Evolutionary conservation across 108 stramenopile genomes (phyloP), one percentile per base, ranked within the genome.

Genomic region (Asterionellopsis glacialis): DNA sequence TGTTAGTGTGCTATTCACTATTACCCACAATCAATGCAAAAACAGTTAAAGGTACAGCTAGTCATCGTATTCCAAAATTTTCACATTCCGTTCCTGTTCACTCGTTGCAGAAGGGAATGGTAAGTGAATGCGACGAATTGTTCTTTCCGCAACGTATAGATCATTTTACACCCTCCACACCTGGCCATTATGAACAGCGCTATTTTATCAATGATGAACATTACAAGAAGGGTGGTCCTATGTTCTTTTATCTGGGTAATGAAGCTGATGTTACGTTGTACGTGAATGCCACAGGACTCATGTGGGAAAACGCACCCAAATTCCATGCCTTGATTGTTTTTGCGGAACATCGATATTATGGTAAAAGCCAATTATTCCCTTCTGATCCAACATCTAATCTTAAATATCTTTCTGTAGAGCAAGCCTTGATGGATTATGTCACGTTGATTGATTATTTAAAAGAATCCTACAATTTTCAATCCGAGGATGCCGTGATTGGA

Each of bases 281-380:
- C 65, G 76, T 95, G 11, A 88, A 86, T 63, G 71, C 84, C 55
- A 89, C 95, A 4, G 95, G 95, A 6, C 64, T 94, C 42, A 93
- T 96, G 84, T 96, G 91, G 90, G 88, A 89, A 51, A 51, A 81
- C n/a, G 95, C 92, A 7, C 69, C 76, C 2, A 43, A 55, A 9
- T 77, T 96, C 47, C 58, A 67, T 2, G 95, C 93, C 1, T 56
- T 72, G 10, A 60, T 96, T 9, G 91, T 94, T 0, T 96, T 96
- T 61, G 88, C 76, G 22, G 95, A 96, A 66, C 95, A 96, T 65
- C 80, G 95, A 0, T 96, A 91, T 63, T 91, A 90, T 71, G 95
- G 95, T 13, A 65, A 84, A 52, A 76, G 71, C 15, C 27, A 72
- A 11, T 80, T 76, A 0, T 47, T 53, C 11, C 48, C 64, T 12